Percentiles rank a stretch among this genome's conserved stretches.
Conservation (phyloP, 2,329 filamentous ascomycete species). For the Diaporthe capsici region DNA sequence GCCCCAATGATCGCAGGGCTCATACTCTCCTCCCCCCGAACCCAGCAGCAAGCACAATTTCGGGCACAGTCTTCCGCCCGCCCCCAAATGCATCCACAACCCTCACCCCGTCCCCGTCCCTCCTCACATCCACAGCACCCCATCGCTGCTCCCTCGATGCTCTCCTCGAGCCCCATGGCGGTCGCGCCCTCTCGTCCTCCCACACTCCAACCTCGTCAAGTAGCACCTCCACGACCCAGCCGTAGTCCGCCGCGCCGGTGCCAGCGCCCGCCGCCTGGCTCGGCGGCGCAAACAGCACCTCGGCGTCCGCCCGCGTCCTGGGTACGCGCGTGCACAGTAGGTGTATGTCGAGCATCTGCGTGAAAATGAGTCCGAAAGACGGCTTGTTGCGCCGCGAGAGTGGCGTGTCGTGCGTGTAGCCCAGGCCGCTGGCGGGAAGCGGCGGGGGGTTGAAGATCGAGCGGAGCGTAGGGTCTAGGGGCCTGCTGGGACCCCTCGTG, state of each 20-base stretch:
- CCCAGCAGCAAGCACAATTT: slow-evolving; percentile 38
- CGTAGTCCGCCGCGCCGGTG: slow-evolving; percentile 46
- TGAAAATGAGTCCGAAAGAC: slow-evolving; percentile 68
- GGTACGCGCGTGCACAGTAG: slow-evolving; percentile 64
- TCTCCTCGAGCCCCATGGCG: slow-evolving; percentile 44
- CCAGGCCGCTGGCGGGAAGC: slow-evolving; percentile 37
- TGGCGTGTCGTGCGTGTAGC: slow-evolving; percentile 43
- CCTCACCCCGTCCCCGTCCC: slow-evolving; percentile 49
- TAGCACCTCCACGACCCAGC: slow-evolving; percentile 66
- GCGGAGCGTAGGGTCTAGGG: slow-evolving; percentile 61
- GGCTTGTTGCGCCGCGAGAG: slow-evolving; percentile 58
- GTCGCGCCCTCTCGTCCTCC: slow-evolving; percentile 47
- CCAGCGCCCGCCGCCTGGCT: slow-evolving; percentile 2
- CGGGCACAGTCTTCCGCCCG: neutral
- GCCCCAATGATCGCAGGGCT: neutral
- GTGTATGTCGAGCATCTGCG: slow-evolving; percentile 68
- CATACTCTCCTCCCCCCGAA: slow-evolving; percentile 37
- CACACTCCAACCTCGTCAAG: slow-evolving; percentile 65
- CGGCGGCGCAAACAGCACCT: slow-evolving; percentile 47
- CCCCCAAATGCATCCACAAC: slow-evolving; percentile 57
- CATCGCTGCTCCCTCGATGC: slow-evolving; percentile 67
- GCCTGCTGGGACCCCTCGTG: slow-evolving; percentile 37
- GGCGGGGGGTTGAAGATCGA: slow-evolving; percentile 62
- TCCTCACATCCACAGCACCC: slow-evolving; percentile 61
- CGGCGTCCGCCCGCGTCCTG: slow-evolving; percentile 56